Evolutionary conservation across 768 basidiomycete genomes (phyloP), one percentile per base, ranked within the genome.

Genomic region (Agaricus blazei): DNA sequence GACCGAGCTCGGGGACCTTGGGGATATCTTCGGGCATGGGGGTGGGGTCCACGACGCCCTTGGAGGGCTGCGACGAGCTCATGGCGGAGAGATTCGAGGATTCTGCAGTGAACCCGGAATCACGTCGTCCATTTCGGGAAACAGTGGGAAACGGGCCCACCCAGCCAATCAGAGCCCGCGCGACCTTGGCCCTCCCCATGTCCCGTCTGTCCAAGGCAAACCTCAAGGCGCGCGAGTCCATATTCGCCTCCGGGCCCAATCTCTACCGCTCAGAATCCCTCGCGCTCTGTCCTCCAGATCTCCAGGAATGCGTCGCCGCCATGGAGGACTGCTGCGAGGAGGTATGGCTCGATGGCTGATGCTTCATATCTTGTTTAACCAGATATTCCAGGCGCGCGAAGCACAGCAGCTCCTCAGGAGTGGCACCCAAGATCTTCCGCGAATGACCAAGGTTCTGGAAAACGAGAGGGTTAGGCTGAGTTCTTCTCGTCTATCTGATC

Each of bases 281-380:
- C 58, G 79, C 82, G 0, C 75, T 79, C 54, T 90, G 87, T 62
- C 87, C 87, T 3, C 87, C 83, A 0, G 82, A 82, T 67, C 73
- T 91, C 15, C 78, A 77, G 51, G 89, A 90, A 68, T 90, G 89
- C 63, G 89, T 91, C 3, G 71, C 78, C 60, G 84, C 85, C 0
- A 82, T 90, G 79, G 86, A 90, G 62, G 86, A 89, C 60, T 90
- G 88, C 61, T 90, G 87, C 63, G 85, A 89, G 65, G 85, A 90
- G 82, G 86, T 83, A 56, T 51, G 70, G 58, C 38, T 3, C 43
- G 36, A 28, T 45, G 14, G 3, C 47, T 45, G 24, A 11, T 15
- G 6, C 23, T 8, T 7, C 52, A 23, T 15, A 38, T 34, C n/a
- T 38, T 38, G 23, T 54, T 44, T 26, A 40, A 38, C 48, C 2